These are phyloP conservation scores for Fragaria ananassa DNA, from an alignment of 306 rosid species.

Conservation along the genomic window DNA sequence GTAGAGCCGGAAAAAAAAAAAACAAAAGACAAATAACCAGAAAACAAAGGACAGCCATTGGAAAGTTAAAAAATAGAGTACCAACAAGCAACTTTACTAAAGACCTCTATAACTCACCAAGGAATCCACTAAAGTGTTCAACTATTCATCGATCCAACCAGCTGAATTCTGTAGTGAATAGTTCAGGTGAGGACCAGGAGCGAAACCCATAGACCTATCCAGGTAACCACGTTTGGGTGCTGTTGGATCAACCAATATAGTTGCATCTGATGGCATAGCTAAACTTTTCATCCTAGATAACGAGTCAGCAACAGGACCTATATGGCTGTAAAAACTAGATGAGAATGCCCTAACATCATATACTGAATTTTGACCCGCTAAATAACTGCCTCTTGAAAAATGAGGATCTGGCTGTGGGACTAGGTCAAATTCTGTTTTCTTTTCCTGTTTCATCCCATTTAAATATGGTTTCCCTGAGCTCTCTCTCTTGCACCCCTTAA, in stretches of 20 bases:
- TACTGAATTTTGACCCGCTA: background rate
- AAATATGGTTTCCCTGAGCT: background rate
- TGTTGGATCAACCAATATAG: conserved; percentile 15
- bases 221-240: conserved; percentile 36
- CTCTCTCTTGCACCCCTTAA: background rate
- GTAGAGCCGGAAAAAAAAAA: background rate
- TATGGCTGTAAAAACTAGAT: background rate
- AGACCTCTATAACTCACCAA: background rate
- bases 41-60: background rate
- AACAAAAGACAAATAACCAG: background rate
- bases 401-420: conserved; percentile 36
- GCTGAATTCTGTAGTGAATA: conserved; percentile 46
- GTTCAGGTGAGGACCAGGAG: conserved; percentile 31
- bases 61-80: background rate
- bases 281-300: background rate
- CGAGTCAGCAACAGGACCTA: background rate
- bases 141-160: conserved; percentile 52
- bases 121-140: too few species aligned
- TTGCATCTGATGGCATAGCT: background rate
- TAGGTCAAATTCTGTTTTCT: conserved; percentile 24
- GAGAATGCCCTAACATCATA: background rate
- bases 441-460: conserved; percentile 23
- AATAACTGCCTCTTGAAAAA: background rate
- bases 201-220: conserved; percentile 30
- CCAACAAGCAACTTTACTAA: background rate